Conservation (phyloP, 768 basidiomycete genomes). For the Hypsizygus marmoreus region DNA sequence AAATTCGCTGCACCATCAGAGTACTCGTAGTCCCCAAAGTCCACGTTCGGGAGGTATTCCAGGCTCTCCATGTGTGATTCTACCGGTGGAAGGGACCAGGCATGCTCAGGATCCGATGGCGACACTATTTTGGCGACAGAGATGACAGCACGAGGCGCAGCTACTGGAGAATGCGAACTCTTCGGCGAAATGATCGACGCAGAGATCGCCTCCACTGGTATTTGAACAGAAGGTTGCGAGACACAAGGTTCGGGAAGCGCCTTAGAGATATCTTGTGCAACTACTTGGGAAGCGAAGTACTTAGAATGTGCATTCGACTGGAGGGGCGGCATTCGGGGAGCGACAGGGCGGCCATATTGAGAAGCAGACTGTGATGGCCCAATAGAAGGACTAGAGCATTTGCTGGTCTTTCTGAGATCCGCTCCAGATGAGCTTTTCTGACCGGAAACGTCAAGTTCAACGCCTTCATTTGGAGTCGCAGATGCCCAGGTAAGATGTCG, state of each 20-base stretch:
- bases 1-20: constrained; percentile 4
- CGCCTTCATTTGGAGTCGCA: too few relatives aligned
- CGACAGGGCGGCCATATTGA: constrained; percentile 25
- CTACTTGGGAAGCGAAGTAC: constrained; percentile 5
- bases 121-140: too few relatives aligned
- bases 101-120: not conserved
- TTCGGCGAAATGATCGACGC: too few relatives aligned
- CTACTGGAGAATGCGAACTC: too few relatives aligned
- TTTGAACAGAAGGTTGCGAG: not conserved
- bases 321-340: not conserved
- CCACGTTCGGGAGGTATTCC: constrained; percentile 11
- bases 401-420: not conserved
- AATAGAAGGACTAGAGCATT: constrained; percentile 25
- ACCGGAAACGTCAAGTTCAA: too few relatives aligned
- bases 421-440: constrained; percentile 4
- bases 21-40: constrained; percentile 14
- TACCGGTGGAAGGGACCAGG: too few relatives aligned
- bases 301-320: constrained; percentile 8
- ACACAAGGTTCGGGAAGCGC: not conserved
- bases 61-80: too few relatives aligned
- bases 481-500: constrained; percentile 14
- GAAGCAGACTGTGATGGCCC: constrained; percentile 60
- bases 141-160: too few relatives aligned
- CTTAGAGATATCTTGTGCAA: not conserved
- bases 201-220: too few relatives aligned